Evolutionary conservation across 2,329 filamentous ascomycete genomes (phyloP).

Genomic region (Calonectria pseudoturangicola): DNA sequence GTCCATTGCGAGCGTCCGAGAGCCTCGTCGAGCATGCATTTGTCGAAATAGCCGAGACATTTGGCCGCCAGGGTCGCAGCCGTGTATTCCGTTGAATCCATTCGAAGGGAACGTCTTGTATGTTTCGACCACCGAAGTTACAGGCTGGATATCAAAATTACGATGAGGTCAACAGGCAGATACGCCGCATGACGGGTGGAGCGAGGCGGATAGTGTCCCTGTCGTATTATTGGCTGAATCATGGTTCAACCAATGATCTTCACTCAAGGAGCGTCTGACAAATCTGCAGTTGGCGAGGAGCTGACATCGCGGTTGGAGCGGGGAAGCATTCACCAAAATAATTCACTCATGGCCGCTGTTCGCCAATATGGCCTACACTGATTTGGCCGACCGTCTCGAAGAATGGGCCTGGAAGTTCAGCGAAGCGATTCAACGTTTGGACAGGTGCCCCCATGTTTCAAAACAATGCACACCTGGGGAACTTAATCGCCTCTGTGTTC

Average conservation of each 20-base stretch:
- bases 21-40: background rate
- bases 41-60: conserved; percentile 23
- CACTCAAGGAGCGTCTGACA: background rate
- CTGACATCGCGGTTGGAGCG: background rate
- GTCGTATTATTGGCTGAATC: background rate
- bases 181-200: background rate
- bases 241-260: background rate
- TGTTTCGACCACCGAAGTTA: background rate
- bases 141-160: background rate
- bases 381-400: conserved; percentile 9
- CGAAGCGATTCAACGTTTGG: conserved; percentile 20
- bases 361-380: background rate
- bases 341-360: background rate
- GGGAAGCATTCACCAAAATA: background rate
- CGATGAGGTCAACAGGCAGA: background rate
- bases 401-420: conserved; percentile 27
- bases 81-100: background rate
- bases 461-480: background rate
- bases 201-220: background rate
- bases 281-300: background rate
- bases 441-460: conserved; percentile 14
- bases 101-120: background rate
- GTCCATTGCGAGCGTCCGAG: conserved; percentile 8
- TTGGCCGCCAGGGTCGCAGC: background rate
- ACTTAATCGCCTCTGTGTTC: background rate